Conservation (phyloP, 495 filamentous ascomycete species). For the Podospora anserina region DNA sequence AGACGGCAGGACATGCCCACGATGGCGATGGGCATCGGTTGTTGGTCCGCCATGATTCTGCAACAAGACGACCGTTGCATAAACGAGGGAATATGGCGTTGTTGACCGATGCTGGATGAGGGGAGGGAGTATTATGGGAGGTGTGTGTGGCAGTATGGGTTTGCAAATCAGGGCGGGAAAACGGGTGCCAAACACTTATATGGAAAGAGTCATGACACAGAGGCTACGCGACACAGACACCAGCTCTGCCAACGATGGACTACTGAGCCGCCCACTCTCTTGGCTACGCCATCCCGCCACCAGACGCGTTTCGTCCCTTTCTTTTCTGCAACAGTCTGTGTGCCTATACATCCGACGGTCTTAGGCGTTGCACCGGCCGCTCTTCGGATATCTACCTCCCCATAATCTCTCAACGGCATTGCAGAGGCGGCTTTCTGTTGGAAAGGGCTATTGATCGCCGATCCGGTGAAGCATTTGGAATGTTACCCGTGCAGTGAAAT, state of each 20-base stretch:
- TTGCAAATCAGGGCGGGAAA: neutral
- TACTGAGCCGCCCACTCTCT: neutral
- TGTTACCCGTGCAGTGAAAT: neutral
- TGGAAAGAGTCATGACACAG: constrained; percentile 13
- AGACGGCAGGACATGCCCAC: constrained; percentile 49
- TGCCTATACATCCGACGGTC: neutral
- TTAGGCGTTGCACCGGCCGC: neutral
- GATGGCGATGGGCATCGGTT: constrained; percentile 41
- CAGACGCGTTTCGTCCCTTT: constrained; percentile 2
- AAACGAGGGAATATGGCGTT: constrained; percentile 16
- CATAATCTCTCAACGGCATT: neutral
- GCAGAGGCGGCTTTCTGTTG: neutral
- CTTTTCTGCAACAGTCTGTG: neutral
- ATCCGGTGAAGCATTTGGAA: neutral
- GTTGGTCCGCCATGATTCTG: constrained; percentile 26
- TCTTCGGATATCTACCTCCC: neutral
- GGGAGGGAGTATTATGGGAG: neutral
- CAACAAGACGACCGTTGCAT: neutral
- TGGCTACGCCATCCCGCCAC: neutral
- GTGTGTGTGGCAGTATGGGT: neutral
- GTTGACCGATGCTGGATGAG: neutral
- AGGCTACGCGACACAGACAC: neutral
- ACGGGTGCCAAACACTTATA: neutral
- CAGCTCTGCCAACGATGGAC: neutral
- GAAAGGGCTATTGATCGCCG: neutral